A percentile compares a stretch with the other conserved stretches of the same genome.
Evolutionary conservation across 768 basidiomycete genomes (phyloP).

Genomic region (Arthromyces matolae): DNA sequence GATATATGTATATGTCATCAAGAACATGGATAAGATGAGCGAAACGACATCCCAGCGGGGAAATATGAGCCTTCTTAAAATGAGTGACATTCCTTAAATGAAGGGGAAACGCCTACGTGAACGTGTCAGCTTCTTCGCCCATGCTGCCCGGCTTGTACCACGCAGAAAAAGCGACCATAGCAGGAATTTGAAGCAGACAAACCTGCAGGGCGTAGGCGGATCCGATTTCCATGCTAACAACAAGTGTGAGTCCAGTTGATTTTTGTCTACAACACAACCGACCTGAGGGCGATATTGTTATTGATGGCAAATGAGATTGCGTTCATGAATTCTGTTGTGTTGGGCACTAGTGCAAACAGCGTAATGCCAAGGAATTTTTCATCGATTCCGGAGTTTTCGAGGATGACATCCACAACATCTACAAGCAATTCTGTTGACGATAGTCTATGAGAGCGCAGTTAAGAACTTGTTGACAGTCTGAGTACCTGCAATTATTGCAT

Average conservation of each 20-base stretch:
- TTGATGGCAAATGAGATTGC: constrained; percentile 97
- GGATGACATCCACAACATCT: constrained; percentile 91
- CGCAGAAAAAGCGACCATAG: constrained; percentile 98
- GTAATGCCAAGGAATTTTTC: constrained; percentile 98
- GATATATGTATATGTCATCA: constrained; percentile 98
- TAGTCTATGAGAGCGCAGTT: neutral
- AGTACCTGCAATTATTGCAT: constrained; percentile 93
- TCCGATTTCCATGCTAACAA: constrained; percentile 92
- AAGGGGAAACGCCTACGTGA: constrained; percentile 65
- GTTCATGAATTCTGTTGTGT: constrained; percentile 99
- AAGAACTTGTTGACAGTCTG: constrained; percentile 6
- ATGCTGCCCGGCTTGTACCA: constrained; percentile 87
- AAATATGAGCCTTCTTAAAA: constrained; percentile 76
- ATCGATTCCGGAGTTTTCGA: constrained; percentile 87
- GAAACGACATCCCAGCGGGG: constrained; percentile 97
- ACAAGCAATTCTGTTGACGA: constrained; percentile 77
- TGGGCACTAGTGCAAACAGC: constrained; percentile 94
- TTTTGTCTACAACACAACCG: constrained; percentile 1
- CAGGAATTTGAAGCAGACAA: constrained; percentile 94
- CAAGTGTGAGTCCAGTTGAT: neutral
- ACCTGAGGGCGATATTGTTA: constrained; percentile 96
- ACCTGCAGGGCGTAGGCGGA: constrained; percentile 99
- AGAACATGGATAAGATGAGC: constrained; percentile 92
- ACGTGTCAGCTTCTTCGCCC: constrained; percentile 84
- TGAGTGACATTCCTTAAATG: neutral